Base-by-base conservation (phyloP, 129 eudicot species). In the Tagetes erecta region DNA sequence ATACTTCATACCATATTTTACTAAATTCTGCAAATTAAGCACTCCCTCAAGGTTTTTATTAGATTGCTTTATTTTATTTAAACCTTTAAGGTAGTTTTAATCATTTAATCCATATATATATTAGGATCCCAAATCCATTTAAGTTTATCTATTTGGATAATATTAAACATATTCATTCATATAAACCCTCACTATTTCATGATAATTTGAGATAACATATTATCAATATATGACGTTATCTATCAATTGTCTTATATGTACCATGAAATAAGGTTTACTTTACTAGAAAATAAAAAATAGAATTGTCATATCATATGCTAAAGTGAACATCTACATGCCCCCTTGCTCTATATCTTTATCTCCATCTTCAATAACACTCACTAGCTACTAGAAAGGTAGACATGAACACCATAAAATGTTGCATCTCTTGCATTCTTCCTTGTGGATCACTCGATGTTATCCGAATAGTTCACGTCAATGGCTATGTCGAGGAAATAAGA, bases 361-460 rank as follows among this genome's bases (percentile, higher is more conserved):
- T 55, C 30, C 60, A 20, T 55, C 35, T 14, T 55, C 60, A 55
- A 20, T 55, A 55, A 35, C 60, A 55, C 27, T 55, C 11, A 55
- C 27, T 20, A 20, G 27, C 4, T 14, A 10, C 60, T 4, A 49
- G 3, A 58, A 11, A 39, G 59, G 60, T 51, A 51, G 74, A 62
- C 68, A 85, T 85, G 91, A 87, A 84, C 64, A 69, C 85, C 49
- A 84, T 91, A 38, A 87, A 91, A 73, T 91, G 97, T 75, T 91
- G 89, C 87, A 82, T 91, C 60, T 91, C 97, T 40, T 91, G 97
- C 82, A 84, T 91, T 79, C 87, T 91, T 60, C 97, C 97, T 38
- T 91, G 97, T 51, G 97, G 97, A 1, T 74, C 88, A 6, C 87
- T 91, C 10, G 95, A 87, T 53, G 97, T 91, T 52, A 84, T 91